A percentile compares a stretch with the other conserved stretches of the same genome.
Conservation (phyloP, 768 basidiomycete genomes). For the Heimioporus sp. region DNA sequence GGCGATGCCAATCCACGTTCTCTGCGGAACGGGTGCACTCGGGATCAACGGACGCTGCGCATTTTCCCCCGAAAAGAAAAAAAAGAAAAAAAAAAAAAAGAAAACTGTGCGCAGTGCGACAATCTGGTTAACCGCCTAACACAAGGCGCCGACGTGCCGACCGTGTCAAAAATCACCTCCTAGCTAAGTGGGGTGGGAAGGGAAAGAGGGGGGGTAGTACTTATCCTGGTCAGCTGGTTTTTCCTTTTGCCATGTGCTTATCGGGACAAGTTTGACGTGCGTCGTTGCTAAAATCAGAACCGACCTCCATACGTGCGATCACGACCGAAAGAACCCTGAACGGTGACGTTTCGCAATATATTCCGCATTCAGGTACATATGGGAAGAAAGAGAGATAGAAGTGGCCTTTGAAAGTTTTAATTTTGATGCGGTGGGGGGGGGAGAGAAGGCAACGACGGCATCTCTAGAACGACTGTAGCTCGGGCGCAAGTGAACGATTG, state of each 20-base stretch:
- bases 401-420: constrained; percentile 12
- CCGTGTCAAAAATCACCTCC: constrained; percentile 6
- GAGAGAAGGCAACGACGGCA: background rate
- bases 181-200: constrained; percentile 15
- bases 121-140: constrained; percentile 16
- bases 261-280: constrained; percentile 12
- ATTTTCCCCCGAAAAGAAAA: too few species aligned
- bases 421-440: too few species aligned
- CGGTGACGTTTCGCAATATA: constrained; percentile 8
- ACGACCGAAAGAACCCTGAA: constrained; percentile 19
- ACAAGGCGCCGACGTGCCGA: background rate
- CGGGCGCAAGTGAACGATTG: constrained; percentile 10
- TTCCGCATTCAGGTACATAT: constrained; percentile 14
- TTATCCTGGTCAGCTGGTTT: constrained; percentile 25
- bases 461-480: background rate
- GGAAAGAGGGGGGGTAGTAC: too few species aligned
- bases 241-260: constrained; percentile 23
- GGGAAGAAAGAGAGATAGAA: too few species aligned
- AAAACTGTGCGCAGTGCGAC: too few species aligned
- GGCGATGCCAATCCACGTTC: too few species aligned
- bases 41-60: too few species aligned
- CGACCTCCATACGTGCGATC: constrained; percentile 12
- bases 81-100: too few species aligned
- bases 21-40: too few species aligned
- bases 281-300: constrained; percentile 14